Evolutionary conservation across 352 stramenopile genomes (phyloP).

Genomic region (Phytophthora pistaciae): DNA sequence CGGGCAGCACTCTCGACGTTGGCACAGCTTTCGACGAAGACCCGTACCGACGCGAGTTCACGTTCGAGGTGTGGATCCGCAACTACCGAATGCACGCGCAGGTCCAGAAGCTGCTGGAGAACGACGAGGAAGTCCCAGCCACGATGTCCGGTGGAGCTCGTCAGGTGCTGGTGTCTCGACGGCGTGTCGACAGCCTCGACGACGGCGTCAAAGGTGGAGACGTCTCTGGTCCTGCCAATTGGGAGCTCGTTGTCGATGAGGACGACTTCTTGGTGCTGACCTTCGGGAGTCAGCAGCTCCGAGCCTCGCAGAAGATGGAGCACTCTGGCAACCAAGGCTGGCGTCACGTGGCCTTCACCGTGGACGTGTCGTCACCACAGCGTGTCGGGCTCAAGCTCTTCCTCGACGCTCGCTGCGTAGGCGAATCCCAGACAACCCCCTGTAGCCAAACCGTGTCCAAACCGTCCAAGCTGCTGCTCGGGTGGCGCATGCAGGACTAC

Average conservation of each 20-base stretch:
- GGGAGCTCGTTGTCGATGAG: conserved; percentile 56
- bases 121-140: conserved; percentile 25
- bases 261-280: conserved; percentile 56
- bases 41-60: conserved; percentile 82
- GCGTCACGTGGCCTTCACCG: conserved; percentile 78
- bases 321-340: conserved; percentile 40
- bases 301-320: conserved; percentile 51
- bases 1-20: conserved; percentile 75
- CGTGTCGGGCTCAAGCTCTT: conserved; percentile 67
- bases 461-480: conserved; percentile 59
- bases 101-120: conserved; percentile 38
- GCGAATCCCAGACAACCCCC: conserved; percentile 47
- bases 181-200: conserved; percentile 28
- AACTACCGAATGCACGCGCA: conserved; percentile 53
- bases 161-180: conserved; percentile 31
- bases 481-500: conserved; percentile 55
- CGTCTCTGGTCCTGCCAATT: conserved; percentile 40
- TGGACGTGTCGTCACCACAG: conserved; percentile 65
- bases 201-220: conserved; percentile 29
- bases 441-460: conserved; percentile 51
- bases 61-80: conserved; percentile 79
- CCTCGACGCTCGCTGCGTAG: conserved; percentile 65
- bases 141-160: conserved; percentile 18
- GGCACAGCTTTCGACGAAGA: conserved; percentile 81
- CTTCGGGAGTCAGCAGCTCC: conserved; percentile 55